Evolutionary conservation across 2,329 filamentous ascomycete genomes (phyloP).

Genomic region (Fusarium longipes): DNA sequence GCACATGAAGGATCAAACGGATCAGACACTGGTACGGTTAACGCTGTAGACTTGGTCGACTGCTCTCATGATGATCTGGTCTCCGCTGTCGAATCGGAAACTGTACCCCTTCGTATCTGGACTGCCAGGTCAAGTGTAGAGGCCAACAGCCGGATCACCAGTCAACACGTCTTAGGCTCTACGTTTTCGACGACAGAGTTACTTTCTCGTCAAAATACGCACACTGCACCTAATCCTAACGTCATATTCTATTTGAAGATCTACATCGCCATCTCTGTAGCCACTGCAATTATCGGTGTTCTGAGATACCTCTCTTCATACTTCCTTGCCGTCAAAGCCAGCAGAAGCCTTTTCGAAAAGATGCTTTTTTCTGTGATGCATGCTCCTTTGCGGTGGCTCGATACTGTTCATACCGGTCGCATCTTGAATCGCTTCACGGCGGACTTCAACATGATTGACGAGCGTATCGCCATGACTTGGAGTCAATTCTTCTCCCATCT

Average conservation of each 20-base stretch:
- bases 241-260: conserved; percentile 73
- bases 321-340: conserved; percentile 72
- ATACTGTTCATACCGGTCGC: conserved; percentile 79
- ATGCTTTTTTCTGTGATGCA: conserved; percentile 74
- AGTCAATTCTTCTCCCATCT: conserved; percentile 67
- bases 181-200: conserved; percentile 58
- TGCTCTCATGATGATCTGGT: too few relatives aligned
- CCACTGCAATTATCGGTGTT: conserved; percentile 67
- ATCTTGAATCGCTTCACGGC: conserved; percentile 81
- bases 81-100: neutral
- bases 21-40: conserved; percentile 55
- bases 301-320: conserved; percentile 71
- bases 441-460: conserved; percentile 80
- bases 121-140: conserved; percentile 52
- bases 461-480: conserved; percentile 70
- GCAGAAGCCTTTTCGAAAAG: conserved; percentile 71
- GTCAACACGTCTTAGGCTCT: conserved; percentile 53
- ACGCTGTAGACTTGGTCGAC: conserved; percentile 41
- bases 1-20: neutral
- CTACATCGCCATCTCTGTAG: conserved; percentile 75
- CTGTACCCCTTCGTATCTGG: conserved; percentile 65
- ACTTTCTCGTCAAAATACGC: conserved; percentile 52
- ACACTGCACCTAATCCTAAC: conserved; percentile 49
- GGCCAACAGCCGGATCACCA: neutral
- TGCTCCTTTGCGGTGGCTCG: conserved; percentile 79